Conservation (phyloP, 2,329 filamentous ascomycete genomes). For the Xylariaceae sp. region DNA sequence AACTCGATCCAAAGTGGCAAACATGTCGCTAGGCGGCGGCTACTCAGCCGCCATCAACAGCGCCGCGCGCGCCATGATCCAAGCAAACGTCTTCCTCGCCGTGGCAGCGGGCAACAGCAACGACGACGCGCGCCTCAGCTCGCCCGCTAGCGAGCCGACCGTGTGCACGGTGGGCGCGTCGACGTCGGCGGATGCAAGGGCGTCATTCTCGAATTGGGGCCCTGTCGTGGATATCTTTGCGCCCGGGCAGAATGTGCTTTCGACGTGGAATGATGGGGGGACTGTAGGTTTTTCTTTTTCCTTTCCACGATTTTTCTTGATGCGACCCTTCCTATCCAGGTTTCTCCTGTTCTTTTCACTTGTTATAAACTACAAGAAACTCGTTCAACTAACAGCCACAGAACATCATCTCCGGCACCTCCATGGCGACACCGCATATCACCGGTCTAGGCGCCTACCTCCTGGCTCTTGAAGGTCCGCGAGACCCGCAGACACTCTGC, state of each 20-base stretch:
- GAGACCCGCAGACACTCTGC: conserved; percentile 40
- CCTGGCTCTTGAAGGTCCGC: conserved; percentile 37
- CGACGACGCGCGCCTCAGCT: conserved; percentile 37
- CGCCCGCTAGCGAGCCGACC: conserved; percentile 43
- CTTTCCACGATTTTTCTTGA: no score
- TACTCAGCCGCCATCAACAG: conserved; percentile 44
- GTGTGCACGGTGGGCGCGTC: conserved; percentile 52
- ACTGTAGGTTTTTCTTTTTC: conserved; percentile 22
- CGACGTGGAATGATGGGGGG: conserved; percentile 38
- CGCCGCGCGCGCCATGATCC: conserved; percentile 43
- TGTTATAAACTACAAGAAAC: no score
- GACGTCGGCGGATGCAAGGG: conserved; percentile 35
- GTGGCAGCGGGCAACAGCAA: conserved; percentile 52
- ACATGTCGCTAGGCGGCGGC: conserved; percentile 50
- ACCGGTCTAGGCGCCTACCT: conserved; percentile 58
- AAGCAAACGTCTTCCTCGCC: conserved; percentile 45
- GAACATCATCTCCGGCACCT: conserved; percentile 52
- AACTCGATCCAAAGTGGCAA: conserved; percentile 37
- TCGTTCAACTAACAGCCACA: conserved; percentile 19
- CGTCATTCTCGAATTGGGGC: conserved; percentile 49
- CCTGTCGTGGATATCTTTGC: conserved; percentile 40
- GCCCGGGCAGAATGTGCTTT: conserved; percentile 38
- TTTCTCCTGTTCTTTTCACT: no score
- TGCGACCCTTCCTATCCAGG: no score
- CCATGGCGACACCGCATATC: conserved; percentile 58